Conservation (phyloP, 192 early-diverging fungal species). For the Linnemannia zychae region DNA sequence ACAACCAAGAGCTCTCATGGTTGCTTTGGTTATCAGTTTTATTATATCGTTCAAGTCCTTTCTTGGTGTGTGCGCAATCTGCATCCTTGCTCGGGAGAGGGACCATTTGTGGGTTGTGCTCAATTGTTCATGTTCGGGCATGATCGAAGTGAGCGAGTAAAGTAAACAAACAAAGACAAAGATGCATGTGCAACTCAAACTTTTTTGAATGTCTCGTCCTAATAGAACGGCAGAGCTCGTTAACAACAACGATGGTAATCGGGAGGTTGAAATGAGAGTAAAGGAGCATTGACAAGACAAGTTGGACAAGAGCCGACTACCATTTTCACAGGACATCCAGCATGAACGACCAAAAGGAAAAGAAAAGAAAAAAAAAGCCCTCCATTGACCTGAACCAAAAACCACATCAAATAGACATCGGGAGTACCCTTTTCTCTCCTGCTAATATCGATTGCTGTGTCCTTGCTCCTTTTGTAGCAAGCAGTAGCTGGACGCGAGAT, state of each 20-base stretch:
- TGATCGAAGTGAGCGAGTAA: not conserved
- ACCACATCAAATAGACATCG: not conserved
- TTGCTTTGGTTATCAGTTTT: constrained; percentile 6
- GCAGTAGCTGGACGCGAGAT: too few relatives aligned
- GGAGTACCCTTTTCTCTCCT: not conserved
- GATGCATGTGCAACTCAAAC: not conserved
- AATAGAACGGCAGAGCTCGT: not conserved
- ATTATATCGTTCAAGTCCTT: not conserved
- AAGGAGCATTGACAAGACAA: not conserved
- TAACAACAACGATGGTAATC: not conserved
- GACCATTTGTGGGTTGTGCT: not conserved
- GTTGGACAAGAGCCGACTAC: not conserved
- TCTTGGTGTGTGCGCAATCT: constrained; percentile 5
- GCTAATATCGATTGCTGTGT: not conserved
- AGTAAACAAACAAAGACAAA: not conserved
- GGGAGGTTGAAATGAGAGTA: not conserved
- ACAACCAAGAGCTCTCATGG: not conserved
- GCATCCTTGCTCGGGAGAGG: not conserved
- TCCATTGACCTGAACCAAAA: not conserved
- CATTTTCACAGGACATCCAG: constrained; percentile 3
- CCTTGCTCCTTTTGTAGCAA: not conserved
- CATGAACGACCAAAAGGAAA: not conserved
- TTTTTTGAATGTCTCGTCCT: not conserved
- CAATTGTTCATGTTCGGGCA: not conserved
- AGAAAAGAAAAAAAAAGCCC: not conserved